Conservation (phyloP, 164 flowering plant genomes). For the Dillenia turbinata region DNA sequence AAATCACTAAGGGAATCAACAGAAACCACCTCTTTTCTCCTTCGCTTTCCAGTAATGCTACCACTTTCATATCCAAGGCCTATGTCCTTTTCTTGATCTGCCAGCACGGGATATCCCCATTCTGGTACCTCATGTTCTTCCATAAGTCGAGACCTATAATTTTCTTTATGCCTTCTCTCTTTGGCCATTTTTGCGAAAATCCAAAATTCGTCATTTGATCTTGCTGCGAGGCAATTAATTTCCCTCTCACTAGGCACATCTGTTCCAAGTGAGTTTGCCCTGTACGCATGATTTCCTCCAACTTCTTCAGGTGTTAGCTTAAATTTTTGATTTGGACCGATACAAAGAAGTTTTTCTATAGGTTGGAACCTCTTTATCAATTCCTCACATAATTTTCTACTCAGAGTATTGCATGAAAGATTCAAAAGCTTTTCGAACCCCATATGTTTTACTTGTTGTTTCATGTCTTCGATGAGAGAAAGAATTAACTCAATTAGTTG, state of each 20-base stretch:
- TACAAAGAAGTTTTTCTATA: no score
- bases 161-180: no score
- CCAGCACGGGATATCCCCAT: constrained; percentile 31
- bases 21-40: constrained; percentile 52
- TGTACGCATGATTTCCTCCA: constrained; percentile 70
- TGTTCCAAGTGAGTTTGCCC: constrained; percentile 69
- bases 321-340: no score
- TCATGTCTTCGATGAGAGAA: no score
- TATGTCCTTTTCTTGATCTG: constrained; percentile 28
- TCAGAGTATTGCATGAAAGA: no score
- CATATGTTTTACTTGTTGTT: no score
- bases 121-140: constrained; percentile 60
- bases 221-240: constrained; percentile 66
- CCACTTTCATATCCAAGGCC: constrained; percentile 24
- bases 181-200: no score
- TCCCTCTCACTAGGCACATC: constrained; percentile 86
- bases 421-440: no score
- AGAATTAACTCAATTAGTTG: no score
- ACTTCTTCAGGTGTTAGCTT: constrained; percentile 31
- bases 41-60: constrained; percentile 45
- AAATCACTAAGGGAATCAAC: constrained; percentile 50
- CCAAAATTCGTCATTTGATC: constrained; percentile 6
- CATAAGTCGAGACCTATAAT: no score
- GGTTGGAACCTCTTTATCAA: no score
- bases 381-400: no score